These are phyloP conservation scores for Orobanche coerulescens DNA, from an alignment of 257 asterid species.

Conservation along the genomic window DNA sequence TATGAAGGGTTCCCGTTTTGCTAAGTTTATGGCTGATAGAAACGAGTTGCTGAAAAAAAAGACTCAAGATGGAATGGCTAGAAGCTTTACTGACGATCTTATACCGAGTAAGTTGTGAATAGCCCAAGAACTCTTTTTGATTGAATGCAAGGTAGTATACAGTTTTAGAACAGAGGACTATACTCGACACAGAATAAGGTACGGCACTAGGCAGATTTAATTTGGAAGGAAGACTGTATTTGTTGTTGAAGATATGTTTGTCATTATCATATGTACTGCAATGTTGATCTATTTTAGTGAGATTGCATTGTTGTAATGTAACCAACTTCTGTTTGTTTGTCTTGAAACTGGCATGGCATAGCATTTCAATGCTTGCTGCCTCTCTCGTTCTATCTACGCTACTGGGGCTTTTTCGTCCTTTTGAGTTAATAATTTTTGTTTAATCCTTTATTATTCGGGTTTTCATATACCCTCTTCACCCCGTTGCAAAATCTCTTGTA, in stretches of 20 bases:
- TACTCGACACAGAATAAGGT: background rate
- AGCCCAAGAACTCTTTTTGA: background rate
- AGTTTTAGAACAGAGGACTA: background rate
- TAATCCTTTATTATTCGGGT: no score
- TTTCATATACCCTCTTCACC: no score
- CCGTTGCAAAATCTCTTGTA: no score
- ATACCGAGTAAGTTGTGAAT: constrained; percentile 62
- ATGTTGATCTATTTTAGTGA: no score
- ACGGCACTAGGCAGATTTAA: background rate
- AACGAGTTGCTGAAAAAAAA: constrained; percentile 40
- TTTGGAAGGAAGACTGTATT: background rate
- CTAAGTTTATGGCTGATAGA: constrained; percentile 78
- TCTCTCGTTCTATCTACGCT: no score
- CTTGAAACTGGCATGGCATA: no score
- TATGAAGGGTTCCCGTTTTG: constrained; percentile 75
- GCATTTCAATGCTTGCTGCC: no score
- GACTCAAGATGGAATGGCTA: constrained; percentile 33
- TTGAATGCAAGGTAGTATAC: constrained; percentile 17
- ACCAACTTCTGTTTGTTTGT: no score
- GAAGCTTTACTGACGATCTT: constrained; percentile 30
- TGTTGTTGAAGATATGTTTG: constrained; percentile 20
- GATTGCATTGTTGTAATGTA: no score
- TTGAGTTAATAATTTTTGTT: no score
- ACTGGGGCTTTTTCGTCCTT: no score
- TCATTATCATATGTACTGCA: no score